These are phyloP conservation scores for Leccinum huronense DNA, from an alignment of 1,284 basidiomycete species.

Conservation along the genomic window DNA sequence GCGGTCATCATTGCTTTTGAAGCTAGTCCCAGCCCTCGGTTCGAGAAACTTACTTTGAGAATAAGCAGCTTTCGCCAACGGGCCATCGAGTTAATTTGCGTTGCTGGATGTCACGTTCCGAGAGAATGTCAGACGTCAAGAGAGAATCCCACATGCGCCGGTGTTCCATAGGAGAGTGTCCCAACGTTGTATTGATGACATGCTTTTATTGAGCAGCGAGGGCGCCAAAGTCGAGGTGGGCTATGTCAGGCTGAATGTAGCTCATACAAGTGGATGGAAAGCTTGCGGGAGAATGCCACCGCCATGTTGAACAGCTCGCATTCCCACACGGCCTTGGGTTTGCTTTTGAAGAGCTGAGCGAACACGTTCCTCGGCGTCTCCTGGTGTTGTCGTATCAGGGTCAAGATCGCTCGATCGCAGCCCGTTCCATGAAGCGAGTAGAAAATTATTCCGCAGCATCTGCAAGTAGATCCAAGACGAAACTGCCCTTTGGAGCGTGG, in stretches of 20 bases:
- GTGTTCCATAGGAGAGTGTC: conserved; percentile 40
- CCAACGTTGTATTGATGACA: conserved; percentile 43
- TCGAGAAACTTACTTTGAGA: conserved; percentile 45
- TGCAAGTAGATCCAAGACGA: conserved; percentile 53
- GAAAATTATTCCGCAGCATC: conserved; percentile 47
- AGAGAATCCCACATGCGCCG: conserved; percentile 61
- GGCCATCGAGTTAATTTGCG: conserved; percentile 44
- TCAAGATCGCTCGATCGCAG: conserved; percentile 23
- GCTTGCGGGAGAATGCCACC: conserved; percentile 43
- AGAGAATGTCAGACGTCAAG: conserved; percentile 56
- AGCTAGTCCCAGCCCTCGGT: too few species aligned
- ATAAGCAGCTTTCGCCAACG: conserved; percentile 55
- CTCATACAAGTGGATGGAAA: conserved; percentile 42
- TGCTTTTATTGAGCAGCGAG: conserved; percentile 53
- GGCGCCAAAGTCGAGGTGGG: conserved; percentile 55
- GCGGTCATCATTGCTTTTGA: background rate
- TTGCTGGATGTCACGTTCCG: conserved; percentile 47
- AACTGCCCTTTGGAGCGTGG: conserved; percentile 44
- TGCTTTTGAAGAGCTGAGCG: conserved; percentile 44
- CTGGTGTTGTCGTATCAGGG: conserved; percentile 27
- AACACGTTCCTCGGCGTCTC: conserved; percentile 44
- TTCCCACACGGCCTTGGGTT: conserved; percentile 54
- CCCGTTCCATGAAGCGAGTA: conserved; percentile 37
- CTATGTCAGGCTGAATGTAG: conserved; percentile 39
- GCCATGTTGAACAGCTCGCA: conserved; percentile 57